Conservation (phyloP, 2,329 filamentous ascomycete species). For the Dothiorella sarmentorum region DNA sequence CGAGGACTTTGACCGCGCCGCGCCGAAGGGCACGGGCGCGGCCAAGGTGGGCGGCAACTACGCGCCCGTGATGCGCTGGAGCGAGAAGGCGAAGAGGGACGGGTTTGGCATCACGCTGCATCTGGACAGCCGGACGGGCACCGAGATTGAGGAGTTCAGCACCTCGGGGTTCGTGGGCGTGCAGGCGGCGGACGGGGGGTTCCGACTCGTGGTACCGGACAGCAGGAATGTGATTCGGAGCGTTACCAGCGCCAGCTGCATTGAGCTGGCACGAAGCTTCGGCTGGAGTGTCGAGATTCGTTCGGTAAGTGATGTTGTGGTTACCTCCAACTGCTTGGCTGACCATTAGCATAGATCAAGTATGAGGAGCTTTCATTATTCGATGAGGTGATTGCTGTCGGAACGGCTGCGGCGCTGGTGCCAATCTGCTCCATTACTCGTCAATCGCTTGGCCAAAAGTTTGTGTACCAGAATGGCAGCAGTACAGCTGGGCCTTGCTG, state of each 20-base stretch:
- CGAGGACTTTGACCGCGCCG: constrained; percentile 36
- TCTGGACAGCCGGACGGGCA: constrained; percentile 31
- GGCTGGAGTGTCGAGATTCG: constrained; percentile 35
- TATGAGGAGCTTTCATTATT: constrained; percentile 23
- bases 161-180: constrained; percentile 35
- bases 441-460: constrained; percentile 23
- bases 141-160: constrained; percentile 37
- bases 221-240: constrained; percentile 30
- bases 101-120: constrained; percentile 36
- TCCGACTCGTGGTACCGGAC: constrained; percentile 30
- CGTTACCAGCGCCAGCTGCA: constrained; percentile 28
- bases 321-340: not conserved
- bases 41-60: constrained; percentile 40
- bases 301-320: constrained; percentile 12
- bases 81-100: constrained; percentile 28
- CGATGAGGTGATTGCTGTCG: constrained; percentile 26
- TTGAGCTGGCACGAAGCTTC: constrained; percentile 27
- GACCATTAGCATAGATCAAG: constrained; percentile 15
- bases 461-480: constrained; percentile 21
- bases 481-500: not conserved
- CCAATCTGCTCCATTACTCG: constrained; percentile 21
- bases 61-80: constrained; percentile 35
- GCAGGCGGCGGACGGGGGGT: constrained; percentile 20
- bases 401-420: constrained; percentile 24
- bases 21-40: constrained; percentile 32